Evolutionary conservation across 1,284 basidiomycete genomes (phyloP), one percentile per base, ranked within the genome.

Genomic region (Rhodotorula mucilaginosa): DNA sequence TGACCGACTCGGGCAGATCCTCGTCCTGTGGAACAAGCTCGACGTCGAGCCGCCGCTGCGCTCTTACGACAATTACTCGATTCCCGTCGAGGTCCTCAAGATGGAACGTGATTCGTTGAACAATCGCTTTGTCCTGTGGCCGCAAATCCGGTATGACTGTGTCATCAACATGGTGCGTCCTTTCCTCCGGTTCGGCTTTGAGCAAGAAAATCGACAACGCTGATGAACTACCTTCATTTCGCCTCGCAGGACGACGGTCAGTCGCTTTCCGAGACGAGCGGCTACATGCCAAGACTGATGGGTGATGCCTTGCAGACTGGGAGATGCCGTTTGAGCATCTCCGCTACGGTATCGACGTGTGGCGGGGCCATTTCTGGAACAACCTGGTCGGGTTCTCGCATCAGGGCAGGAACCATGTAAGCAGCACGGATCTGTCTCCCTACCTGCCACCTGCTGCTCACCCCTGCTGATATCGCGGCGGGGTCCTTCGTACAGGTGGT

Each of bases 21-120:
- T 67, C n/a, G 47, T 67, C 52, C 26, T 67, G 18, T 67, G 66
- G 66, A 61, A 62, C 51, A 67, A 67, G 16, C 48, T 61, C 52
- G 66, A 61, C 26, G n/a, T 44, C 44, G 59, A 31, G 34, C 60
- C 60, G 29, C 48, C 58, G 18, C 59, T 21, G 13, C 34, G 47
- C 19, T 10, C 23, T 7, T 31, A 26, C 52, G 34, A 29, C 51
- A 57, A 67, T 51, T 67, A 56, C 39, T 29, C 48, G 18, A 44
- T 67, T 16, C 66, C 66, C 6, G 60, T 67, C 60, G 66, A 61
- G 31, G 39, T 67, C 39, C 34, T 67, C 52, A 49, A 48, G 51
- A 61, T 62, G 59, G 39, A 60, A 10, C 46, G 49, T 16, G 58
- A 66, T 29, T 67, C 60, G 47, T n/a, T 67, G 19, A 67, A 67